Conservation (phyloP, 352 stramenopile genomes). For the Phytophthora melonis region DNA sequence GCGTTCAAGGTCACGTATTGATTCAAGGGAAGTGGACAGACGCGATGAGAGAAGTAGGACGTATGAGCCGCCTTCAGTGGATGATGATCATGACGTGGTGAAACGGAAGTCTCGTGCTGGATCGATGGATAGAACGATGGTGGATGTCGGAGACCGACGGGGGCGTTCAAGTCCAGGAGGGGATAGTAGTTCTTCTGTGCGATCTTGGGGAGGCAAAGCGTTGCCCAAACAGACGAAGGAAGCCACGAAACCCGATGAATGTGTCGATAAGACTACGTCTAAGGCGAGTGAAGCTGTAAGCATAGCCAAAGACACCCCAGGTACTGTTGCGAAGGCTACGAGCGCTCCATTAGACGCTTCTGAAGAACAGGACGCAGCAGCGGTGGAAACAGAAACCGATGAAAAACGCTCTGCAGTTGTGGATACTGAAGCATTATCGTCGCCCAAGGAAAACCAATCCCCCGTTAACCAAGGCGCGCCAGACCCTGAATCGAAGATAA, state of each 20-base stretch:
- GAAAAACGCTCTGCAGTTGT: neutral
- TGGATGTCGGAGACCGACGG: neutral
- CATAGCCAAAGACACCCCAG: neutral
- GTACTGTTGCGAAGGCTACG: neutral
- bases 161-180: neutral
- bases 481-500: neutral
- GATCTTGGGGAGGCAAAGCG: conserved; percentile 7
- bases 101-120: conserved; percentile 9
- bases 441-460: conserved; percentile 1
- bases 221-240: neutral
- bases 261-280: neutral
- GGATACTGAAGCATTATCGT: neutral
- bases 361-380: neutral
- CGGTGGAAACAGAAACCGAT: neutral
- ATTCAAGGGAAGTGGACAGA: conserved; percentile 21
- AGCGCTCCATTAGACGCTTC: neutral
- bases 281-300: neutral
- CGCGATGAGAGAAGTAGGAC: conserved; percentile 6
- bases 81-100: neutral
- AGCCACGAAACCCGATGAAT: conserved; percentile 3
- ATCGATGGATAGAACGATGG: conserved; percentile 2
- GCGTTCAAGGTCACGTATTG: conserved; percentile 1
- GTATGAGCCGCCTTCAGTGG: conserved; percentile 3
- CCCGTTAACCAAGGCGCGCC: neutral
- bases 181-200: neutral